Percentiles rank a stretch among this genome's conserved stretches.
phyloP scores from a whole-genome alignment of 2,329 filamentous ascomycete species.

The Apiospora koreana region DNA sequence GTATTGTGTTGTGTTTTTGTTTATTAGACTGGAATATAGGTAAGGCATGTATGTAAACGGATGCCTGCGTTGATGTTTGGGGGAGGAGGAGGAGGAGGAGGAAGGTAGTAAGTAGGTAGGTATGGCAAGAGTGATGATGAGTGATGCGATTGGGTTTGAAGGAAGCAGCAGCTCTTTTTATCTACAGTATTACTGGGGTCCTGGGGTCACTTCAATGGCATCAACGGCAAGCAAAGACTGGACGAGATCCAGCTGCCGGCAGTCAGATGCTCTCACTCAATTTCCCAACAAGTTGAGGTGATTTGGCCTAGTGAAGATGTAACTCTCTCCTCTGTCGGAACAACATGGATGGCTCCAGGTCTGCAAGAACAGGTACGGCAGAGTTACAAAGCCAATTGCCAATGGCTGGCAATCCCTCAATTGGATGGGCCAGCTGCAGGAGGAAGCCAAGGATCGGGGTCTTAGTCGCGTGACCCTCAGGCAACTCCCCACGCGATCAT shows the following conservation, averaged over 20 bases:
- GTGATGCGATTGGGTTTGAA: not conserved
- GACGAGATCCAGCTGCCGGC: not conserved
- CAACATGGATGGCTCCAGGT: not conserved
- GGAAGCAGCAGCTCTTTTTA: not conserved
- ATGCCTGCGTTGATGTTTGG: not conserved
- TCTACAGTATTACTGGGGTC: too few species aligned
- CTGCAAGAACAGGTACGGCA: not conserved
- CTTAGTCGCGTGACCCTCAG: constrained; percentile 11
- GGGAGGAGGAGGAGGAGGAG: not conserved
- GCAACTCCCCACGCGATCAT: constrained; percentile 11
- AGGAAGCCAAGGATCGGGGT: not conserved
- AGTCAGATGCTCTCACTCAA: constrained; percentile 5
- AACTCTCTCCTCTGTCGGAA: not conserved
- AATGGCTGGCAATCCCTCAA: not conserved
- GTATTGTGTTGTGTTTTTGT: not conserved
- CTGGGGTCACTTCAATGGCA: not conserved
- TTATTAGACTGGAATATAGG: too few species aligned
- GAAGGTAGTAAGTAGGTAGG: too few species aligned
- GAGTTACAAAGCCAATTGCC: not conserved
- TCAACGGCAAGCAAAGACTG: not conserved
- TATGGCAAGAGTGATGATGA: too few species aligned
- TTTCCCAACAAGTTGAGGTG: constrained; percentile 3
- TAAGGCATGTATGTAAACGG: too few species aligned
- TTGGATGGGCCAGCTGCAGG: not conserved
- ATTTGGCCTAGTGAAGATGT: not conserved